Evolutionary conservation across 306 rosid genomes (phyloP), one percentile per base, ranked within the genome.

Genomic region (Bauhinia variegata): DNA sequence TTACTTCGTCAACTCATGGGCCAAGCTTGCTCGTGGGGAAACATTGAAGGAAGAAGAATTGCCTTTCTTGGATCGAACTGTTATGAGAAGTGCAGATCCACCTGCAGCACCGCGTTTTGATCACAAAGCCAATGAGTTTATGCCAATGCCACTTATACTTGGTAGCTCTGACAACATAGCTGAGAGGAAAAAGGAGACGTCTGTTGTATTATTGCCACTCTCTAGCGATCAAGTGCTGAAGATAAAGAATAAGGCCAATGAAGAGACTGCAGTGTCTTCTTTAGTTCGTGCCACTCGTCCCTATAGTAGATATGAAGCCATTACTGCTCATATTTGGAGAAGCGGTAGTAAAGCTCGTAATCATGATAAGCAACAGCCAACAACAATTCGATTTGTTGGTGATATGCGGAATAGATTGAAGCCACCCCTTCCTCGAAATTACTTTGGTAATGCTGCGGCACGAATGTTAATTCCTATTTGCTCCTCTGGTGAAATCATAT

Each of bases 381-480:
- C 44, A 8, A n/a, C 33, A 4, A 50, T 67, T 18, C 34, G 56
- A 4, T 5, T 67, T 11, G 5, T 12, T 13, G 72, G 10, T 7
- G 37, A 37, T 4, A 11, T 65, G 0, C 42, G 72, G 1, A 62
- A 4, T 11, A 23, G 49, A 63, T 23, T 52, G 7, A 48, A 37
- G 15, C 78, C 78, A 38, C 60, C 60, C 11, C 60, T 74, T 5
- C 78, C 78, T 11, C 4, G n/a, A 5, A 65, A 16, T 7, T 73
- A 55, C 6, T 64, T 37, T 12, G 69, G 74, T 11, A 75, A 66
- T 52, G 74, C 72, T 36, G 2, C 48, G 8, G 3, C 39, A 3
- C 36, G 2, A 11, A 65, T 55, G 4, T 15, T 36, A 47, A 49
- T 43, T 0, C 33, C 52, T 5, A 11, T 23, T 11, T 32, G 41